Percentiles rank a stretch among this genome's conserved stretches.
phyloP scores from a whole-genome alignment of 805 yeast species.

The Myxozyma neotropica region DNA sequence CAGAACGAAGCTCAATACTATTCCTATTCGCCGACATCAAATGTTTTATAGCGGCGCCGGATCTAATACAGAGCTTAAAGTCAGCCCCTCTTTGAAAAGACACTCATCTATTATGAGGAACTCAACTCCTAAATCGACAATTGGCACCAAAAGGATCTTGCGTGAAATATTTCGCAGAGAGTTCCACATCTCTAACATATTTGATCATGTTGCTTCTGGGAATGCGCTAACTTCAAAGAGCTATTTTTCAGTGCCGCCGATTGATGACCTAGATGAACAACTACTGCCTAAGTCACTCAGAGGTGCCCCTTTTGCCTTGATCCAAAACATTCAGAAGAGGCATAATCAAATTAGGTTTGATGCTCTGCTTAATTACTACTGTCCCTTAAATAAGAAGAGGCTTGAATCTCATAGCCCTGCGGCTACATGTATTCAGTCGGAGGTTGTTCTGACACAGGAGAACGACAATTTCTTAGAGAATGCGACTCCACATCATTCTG shows the following conservation, averaged over 20 bases:
- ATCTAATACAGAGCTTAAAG: background rate
- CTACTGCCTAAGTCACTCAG: slow-evolving; percentile 15
- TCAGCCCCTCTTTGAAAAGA: background rate
- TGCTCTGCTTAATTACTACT: slow-evolving; percentile 15
- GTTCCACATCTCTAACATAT: slow-evolving; percentile 6
- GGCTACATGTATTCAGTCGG: background rate
- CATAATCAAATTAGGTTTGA: slow-evolving; percentile 5
- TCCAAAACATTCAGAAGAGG: slow-evolving; percentile 10
- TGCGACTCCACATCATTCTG: slow-evolving; percentile 12
- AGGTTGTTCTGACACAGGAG: background rate
- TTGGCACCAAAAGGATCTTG: slow-evolving; percentile 16
- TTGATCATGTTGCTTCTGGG: slow-evolving; percentile 10
- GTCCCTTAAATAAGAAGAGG: background rate
- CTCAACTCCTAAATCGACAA: background rate
- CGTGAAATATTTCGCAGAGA: slow-evolving; percentile 24
- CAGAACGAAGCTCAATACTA: slow-evolving; percentile 3
- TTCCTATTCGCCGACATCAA: slow-evolving; percentile 6
- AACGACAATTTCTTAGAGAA: background rate
- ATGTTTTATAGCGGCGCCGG: slow-evolving; percentile 12
- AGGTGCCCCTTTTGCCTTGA: slow-evolving; percentile 20
- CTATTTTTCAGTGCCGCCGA: background rate
- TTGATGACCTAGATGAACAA: background rate
- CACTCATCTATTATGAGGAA: background rate
- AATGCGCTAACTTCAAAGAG: background rate
- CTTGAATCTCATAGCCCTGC: background rate